A percentile compares a stretch with the other conserved stretches of the same genome.
Conservation (phyloP, 352 stramenopile genomes). For the Sclerospora graminicola region DNA sequence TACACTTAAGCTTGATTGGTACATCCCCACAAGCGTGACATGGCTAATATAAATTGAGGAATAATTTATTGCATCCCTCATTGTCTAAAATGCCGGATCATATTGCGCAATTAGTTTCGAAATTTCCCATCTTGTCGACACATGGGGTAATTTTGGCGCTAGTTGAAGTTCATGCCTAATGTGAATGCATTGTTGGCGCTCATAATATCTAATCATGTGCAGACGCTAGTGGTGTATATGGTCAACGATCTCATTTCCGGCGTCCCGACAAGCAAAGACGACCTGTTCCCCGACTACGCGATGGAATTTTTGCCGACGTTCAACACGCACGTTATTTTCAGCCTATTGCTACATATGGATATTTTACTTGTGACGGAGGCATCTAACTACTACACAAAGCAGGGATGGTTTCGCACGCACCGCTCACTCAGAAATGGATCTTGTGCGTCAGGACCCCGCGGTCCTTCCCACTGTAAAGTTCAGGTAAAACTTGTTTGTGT, state of each 20-base stretch:
- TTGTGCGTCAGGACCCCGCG: too few species aligned
- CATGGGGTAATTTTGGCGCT: slow-evolving; percentile 82
- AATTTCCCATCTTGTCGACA: slow-evolving; percentile 85
- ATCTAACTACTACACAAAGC: slow-evolving; percentile 72
- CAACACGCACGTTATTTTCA: slow-evolving; percentile 84
- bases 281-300: slow-evolving; percentile 74
- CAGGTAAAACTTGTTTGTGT: too few species aligned
- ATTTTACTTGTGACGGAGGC: slow-evolving; percentile 82
- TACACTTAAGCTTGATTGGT: slow-evolving; percentile 61
- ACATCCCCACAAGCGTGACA: slow-evolving; percentile 43
- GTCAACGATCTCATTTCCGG: too few species aligned
- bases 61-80: too few species aligned
- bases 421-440: slow-evolving; percentile 76
- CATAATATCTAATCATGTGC: too few species aligned
- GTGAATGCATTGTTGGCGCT: too few species aligned
- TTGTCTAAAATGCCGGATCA: background rate
- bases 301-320: slow-evolving; percentile 76
- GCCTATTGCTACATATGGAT: slow-evolving; percentile 63
- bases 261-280: too few species aligned
- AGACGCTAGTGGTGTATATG: too few species aligned
- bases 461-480: too few species aligned
- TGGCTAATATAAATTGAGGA: background rate
- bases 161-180: too few species aligned
- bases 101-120: slow-evolving; percentile 29
- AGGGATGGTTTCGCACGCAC: slow-evolving; percentile 63